Conservation (phyloP, 129 eudicot genomes). For the Centrapalus pauciflorus region DNA sequence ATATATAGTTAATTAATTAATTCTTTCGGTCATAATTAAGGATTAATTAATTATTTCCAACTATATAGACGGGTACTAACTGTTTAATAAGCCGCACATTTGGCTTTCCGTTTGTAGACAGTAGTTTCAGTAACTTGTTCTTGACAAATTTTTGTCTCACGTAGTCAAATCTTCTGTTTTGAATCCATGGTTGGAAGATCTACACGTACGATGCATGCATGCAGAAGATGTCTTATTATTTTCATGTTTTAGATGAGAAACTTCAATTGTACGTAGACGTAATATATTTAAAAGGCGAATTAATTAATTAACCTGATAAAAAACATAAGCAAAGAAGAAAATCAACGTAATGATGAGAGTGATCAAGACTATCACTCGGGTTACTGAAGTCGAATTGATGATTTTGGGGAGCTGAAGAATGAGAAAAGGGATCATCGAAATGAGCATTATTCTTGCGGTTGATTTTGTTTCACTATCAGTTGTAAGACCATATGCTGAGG, state of each 20-base stretch:
- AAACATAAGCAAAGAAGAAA: slow-evolving; percentile 27
- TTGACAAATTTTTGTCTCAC: slow-evolving; percentile 39
- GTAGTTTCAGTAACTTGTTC: slow-evolving; percentile 46
- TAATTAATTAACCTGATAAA: slow-evolving; percentile 57
- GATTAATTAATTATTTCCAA: no score
- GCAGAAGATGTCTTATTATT: neutral
- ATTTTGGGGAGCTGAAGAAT: slow-evolving; percentile 36
- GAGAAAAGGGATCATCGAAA: slow-evolving; percentile 43
- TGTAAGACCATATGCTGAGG: slow-evolving; percentile 35
- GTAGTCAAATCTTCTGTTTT: slow-evolving; percentile 39
- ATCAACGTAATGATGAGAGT: slow-evolving; percentile 34
- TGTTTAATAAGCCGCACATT: slow-evolving; percentile 42
- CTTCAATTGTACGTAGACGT: neutral
- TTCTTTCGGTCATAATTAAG: neutral
- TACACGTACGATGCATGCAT: slow-evolving; percentile 20
- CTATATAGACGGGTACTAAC: slow-evolving; percentile 39
- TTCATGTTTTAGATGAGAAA: neutral
- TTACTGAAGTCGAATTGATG: slow-evolving; percentile 26
- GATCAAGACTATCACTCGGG: slow-evolving; percentile 27
- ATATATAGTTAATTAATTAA: no score
- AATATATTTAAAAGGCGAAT: neutral
- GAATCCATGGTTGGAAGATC: slow-evolving; percentile 65
- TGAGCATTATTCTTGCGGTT: slow-evolving; percentile 45
- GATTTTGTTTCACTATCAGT: slow-evolving; percentile 45
- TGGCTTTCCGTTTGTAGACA: slow-evolving; percentile 47